Conservation (phyloP, 148 eudicot species). For the Spergularia marina region DNA sequence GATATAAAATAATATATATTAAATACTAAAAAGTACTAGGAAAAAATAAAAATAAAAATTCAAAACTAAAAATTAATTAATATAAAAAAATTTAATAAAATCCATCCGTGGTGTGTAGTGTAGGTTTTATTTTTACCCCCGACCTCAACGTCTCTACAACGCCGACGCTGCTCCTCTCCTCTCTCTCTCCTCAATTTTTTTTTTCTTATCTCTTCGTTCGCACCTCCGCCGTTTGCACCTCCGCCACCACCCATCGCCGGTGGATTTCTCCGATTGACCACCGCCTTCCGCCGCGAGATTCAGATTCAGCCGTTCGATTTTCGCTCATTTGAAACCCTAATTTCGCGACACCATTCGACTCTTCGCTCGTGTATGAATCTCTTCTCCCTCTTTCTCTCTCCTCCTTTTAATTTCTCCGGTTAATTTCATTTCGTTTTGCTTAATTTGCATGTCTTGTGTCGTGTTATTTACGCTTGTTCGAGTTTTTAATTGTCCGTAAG, state of each 20-base stretch:
- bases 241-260: not conserved
- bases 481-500: not conserved
- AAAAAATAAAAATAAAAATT: no score
- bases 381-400: not conserved
- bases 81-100: no score
- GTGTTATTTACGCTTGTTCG: not conserved
- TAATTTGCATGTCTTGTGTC: not conserved
- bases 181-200: not conserved
- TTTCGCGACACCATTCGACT: not conserved
- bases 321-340: not conserved
- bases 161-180: not conserved
- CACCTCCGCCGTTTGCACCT: no score
- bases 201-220: not conserved
- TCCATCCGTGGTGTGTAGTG: not conserved
- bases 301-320: not conserved
- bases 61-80: no score
- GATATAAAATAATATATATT: no score
- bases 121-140: not conserved
- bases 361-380: not conserved
- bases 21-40: no score
- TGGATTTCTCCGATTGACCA: not conserved
- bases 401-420: not conserved
- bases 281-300: not conserved
- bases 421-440: not conserved
- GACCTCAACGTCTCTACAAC: not conserved